phyloP scores from a whole-genome alignment of 768 basidiomycete species.

The Pleurotus cornucopiae region DNA sequence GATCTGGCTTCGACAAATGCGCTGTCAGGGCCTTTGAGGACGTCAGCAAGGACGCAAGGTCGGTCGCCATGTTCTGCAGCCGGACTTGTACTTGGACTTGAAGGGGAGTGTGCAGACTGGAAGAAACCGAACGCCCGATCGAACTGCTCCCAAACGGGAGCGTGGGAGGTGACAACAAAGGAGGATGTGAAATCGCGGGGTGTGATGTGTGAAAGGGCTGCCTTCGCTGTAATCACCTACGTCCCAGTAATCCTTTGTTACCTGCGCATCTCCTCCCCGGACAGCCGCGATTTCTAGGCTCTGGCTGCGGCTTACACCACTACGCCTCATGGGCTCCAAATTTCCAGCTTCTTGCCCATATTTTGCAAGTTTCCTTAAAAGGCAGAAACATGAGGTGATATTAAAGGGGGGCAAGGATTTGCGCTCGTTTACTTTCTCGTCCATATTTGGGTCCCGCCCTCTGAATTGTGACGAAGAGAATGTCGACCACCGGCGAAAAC shows the following conservation, averaged over 20 bases:
- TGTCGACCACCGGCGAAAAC: background rate
- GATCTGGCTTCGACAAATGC: slow-evolving; percentile 72
- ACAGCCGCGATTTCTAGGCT: too few relatives aligned
- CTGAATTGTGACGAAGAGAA: background rate
- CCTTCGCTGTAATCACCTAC: background rate
- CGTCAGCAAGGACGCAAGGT: slow-evolving; percentile 67
- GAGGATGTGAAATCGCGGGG: background rate
- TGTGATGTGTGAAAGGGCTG: background rate
- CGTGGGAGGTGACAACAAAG: background rate
- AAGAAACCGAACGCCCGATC: slow-evolving; percentile 3
- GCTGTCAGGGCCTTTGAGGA: slow-evolving; percentile 72
- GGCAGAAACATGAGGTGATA: slow-evolving; percentile 9
- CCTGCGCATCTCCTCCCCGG: background rate
- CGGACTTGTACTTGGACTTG: background rate
- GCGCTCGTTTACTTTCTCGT: too few relatives aligned
- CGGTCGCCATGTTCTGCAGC: slow-evolving; percentile 29
- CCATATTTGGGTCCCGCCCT: background rate
- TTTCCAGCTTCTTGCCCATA: background rate
- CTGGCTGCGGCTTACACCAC: too few relatives aligned
- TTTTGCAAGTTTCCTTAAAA: background rate
- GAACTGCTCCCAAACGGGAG: background rate
- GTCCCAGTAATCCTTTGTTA: background rate
- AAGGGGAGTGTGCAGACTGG: background rate
- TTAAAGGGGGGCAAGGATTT: slow-evolving; percentile 4
- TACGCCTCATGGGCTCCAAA: too few relatives aligned